Evolutionary conservation across 2,329 filamentous ascomycete genomes (phyloP).

Genomic region (Verticillium klebahnii): DNA sequence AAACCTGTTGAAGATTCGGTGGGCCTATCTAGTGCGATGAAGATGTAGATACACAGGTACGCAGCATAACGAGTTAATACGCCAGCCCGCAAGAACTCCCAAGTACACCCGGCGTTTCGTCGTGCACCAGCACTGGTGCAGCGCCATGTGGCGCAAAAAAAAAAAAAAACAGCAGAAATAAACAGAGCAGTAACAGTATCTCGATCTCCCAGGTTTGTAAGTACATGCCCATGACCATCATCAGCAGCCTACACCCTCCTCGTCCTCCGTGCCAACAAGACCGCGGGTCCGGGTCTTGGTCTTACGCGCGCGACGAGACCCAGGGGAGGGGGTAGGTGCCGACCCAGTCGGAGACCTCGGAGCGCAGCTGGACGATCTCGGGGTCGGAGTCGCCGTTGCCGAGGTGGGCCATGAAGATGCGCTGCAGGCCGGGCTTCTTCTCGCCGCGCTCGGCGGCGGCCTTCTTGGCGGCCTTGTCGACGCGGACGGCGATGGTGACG

Average conservation of each 20-base stretch:
- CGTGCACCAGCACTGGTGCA: neutral
- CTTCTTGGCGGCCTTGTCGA: slow-evolving; percentile 69
- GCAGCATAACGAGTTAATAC: neutral
- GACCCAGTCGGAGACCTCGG: slow-evolving; percentile 76
- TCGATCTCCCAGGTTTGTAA: neutral
- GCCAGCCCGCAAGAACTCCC: neutral
- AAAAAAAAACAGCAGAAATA: neutral
- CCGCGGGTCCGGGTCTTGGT: neutral
- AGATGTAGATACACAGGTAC: neutral
- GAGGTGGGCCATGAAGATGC: slow-evolving; percentile 63
- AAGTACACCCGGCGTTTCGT: neutral
- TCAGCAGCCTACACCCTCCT: too few relatives aligned
- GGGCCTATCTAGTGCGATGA: neutral
- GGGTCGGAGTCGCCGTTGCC: slow-evolving; percentile 62
- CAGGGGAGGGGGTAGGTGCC: slow-evolving; percentile 69
- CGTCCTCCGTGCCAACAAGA: too few relatives aligned
- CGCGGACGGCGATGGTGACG: slow-evolving; percentile 70
- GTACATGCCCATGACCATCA: neutral
- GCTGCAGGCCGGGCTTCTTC: slow-evolving; percentile 61
- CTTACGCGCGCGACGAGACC: slow-evolving; percentile 29
- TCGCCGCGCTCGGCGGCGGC: slow-evolving; percentile 63
- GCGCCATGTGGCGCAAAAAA: neutral
- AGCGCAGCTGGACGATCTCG: slow-evolving; percentile 68
- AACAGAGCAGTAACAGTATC: neutral
- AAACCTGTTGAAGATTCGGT: slow-evolving; percentile 2